Conservation (phyloP, 2,329 filamentous ascomycete species). For the Botryotinia narcissicola region DNA sequence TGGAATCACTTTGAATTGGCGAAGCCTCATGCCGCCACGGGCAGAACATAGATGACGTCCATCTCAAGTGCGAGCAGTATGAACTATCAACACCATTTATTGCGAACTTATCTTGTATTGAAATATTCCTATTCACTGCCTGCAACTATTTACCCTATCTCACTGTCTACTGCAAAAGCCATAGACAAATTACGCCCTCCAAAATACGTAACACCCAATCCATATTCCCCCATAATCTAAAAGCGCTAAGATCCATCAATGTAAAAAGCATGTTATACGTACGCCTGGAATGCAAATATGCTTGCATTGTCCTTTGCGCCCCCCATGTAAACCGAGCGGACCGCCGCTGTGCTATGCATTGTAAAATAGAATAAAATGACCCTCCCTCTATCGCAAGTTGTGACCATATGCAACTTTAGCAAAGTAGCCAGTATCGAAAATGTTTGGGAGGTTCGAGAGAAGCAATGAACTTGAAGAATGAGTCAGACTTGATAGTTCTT, state of each 20-base stretch:
- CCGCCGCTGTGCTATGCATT: constrained; percentile 33
- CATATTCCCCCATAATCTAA: constrained; percentile 22
- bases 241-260: constrained; percentile 15
- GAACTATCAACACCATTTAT: not conserved
- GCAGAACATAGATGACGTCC: not conserved
- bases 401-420: constrained; percentile 4
- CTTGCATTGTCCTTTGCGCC: constrained; percentile 30
- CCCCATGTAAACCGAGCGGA: constrained; percentile 20
- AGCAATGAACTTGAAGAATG: constrained; percentile 8
- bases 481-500: constrained; percentile 7
- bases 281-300: constrained; percentile 26
- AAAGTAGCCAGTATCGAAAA: not conserved
- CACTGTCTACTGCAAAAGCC: constrained; percentile 10
- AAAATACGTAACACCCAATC: constrained; percentile 1
- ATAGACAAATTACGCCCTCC: not conserved
- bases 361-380: constrained; percentile 26
- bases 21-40: not conserved
- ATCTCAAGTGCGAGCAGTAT: not conserved
- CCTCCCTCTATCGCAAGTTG: constrained; percentile 4
- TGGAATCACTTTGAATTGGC: not conserved
- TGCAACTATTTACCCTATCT: constrained; percentile 8
- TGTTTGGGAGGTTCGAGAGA: not conserved
- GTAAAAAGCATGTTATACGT: constrained; percentile 21
- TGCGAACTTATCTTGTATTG: not conserved
- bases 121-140: not conserved